These are phyloP conservation scores for Quercus glauca DNA, from an alignment of 306 rosid genomes.

Conservation along the genomic window DNA sequence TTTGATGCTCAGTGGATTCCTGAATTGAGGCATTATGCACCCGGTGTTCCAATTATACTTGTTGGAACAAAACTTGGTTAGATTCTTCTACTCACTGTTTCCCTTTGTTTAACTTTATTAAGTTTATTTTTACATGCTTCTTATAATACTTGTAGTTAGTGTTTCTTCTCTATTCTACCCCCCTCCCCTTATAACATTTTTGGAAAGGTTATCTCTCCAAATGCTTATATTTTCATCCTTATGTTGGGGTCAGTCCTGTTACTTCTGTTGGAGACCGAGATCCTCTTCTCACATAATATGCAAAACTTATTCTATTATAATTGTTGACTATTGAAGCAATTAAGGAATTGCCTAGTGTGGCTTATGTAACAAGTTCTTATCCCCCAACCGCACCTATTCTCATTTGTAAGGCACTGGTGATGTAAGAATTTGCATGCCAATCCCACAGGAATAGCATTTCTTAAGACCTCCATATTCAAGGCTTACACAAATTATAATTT, in stretches of 20 bases:
- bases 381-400: neutral
- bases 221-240: neutral
- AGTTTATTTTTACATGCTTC: neutral
- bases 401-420: neutral
- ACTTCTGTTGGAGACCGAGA: neutral
- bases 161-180: neutral
- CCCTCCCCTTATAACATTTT: no score
- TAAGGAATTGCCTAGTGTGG: neutral
- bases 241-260: neutral
- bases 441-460: neutral
- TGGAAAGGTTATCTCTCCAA: neutral
- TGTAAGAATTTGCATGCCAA: neutral
- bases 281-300: neutral
- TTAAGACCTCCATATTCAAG: neutral
- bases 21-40: constrained; percentile 97
- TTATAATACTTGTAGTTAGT: neutral
- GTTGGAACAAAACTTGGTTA: constrained; percentile 98
- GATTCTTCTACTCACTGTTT: constrained; percentile 36
- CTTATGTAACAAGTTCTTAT: neutral
- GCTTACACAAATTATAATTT: neutral
- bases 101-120: neutral
- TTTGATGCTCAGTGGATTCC: constrained; percentile 75
- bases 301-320: no score
- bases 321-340: neutral
- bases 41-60: constrained; percentile 91